These are phyloP conservation scores for Cinnamomum chago DNA, from an alignment of 164 flowering plant species.

Conservation along the genomic window DNA sequence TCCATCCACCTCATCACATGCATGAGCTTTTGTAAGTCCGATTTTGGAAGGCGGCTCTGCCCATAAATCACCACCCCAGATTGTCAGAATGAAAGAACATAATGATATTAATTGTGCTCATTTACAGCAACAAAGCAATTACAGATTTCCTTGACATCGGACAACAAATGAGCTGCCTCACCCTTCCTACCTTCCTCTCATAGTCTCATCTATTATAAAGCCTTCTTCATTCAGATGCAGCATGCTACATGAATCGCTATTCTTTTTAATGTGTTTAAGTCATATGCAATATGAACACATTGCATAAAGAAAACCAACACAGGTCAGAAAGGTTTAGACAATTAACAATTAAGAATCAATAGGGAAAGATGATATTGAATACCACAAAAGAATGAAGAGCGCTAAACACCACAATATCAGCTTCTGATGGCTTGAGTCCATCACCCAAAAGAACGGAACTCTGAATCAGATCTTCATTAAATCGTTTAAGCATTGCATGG, in stretches of 20 bases:
- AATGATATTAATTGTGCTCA: background rate
- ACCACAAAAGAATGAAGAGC: slow-evolving; percentile 66
- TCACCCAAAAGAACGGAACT: slow-evolving; percentile 67
- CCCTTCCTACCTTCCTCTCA: no score
- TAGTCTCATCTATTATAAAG: no score
- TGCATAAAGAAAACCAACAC: background rate
- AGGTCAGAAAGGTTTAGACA: background rate
- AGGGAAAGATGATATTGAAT: slow-evolving; percentile 15
- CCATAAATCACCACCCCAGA: slow-evolving; percentile 8
- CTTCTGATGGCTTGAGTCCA: slow-evolving; percentile 69
- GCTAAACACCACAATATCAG: slow-evolving; percentile 65
- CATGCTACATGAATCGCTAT: background rate
- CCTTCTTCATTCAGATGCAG: background rate
- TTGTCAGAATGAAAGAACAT: slow-evolving; percentile 1
- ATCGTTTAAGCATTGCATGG: slow-evolving; percentile 28
- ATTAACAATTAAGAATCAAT: background rate
- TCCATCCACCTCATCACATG: slow-evolving; percentile 88
- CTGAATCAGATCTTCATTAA: slow-evolving; percentile 52
- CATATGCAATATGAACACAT: no score
- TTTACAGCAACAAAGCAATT: background rate
- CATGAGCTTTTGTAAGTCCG: slow-evolving; percentile 47
- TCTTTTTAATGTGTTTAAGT: no score
- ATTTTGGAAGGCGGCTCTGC: slow-evolving; percentile 52
- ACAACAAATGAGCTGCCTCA: no score
- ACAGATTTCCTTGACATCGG: no score